Percentiles rank a stretch among this genome's conserved stretches.
Conservation (phyloP, 176 grass and related monocot species). For the Miscanthus lutarioriparius region DNA sequence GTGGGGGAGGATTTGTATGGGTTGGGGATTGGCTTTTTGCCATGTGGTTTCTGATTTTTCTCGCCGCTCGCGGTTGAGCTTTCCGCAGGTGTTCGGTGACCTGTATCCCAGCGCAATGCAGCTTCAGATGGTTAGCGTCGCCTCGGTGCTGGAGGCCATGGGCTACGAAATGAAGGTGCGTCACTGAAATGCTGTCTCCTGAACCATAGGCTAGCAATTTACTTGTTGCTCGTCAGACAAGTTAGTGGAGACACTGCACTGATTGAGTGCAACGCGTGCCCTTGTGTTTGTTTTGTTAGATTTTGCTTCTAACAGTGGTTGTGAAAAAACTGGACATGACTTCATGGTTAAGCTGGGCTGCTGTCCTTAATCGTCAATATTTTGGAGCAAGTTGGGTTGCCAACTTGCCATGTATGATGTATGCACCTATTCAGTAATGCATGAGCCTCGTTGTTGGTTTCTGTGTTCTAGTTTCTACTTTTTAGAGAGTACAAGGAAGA, state of each 20-base stretch:
- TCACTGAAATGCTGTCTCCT: background rate
- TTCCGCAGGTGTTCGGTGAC: conserved; percentile 71
- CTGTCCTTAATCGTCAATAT: background rate
- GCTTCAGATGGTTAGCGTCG: conserved; percentile 87
- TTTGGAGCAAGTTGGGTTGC: conserved; percentile 19
- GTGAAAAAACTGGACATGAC: background rate
- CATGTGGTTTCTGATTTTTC: conserved; percentile 31
- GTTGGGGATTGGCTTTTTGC: background rate
- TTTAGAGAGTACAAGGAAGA: background rate
- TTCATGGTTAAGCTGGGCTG: background rate
- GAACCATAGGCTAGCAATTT: background rate
- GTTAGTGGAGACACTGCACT: background rate
- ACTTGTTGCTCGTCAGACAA: background rate
- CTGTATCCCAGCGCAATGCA: conserved; percentile 72
- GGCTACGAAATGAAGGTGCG: conserved; percentile 91
- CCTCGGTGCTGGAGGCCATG: conserved; percentile 72
- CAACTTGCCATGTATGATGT: conserved; percentile 9
- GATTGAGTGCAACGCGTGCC: background rate
- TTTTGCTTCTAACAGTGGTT: conserved; percentile 22
- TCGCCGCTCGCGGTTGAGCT: conserved; percentile 8
- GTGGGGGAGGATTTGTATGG: background rate
- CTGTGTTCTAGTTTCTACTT: conserved; percentile 6
- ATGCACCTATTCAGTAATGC: background rate
- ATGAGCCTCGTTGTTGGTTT: conserved; percentile 13
- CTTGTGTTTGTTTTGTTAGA: background rate